Base-by-base conservation (phyloP, 78 protist genomes). In the Dictyostelium intermedium region DNA sequence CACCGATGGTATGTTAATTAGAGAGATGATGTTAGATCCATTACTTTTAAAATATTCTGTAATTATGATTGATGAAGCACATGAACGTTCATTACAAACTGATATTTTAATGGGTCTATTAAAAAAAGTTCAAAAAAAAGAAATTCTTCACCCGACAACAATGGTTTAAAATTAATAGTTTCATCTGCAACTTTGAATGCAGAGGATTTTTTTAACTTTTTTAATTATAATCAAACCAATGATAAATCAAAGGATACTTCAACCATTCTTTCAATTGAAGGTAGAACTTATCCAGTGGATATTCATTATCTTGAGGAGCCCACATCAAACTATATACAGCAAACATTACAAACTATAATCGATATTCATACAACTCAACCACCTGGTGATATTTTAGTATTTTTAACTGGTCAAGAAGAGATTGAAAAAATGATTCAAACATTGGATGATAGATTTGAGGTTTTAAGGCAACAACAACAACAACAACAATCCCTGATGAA, bases 381-480 rank as follows among this genome's bases (percentile, higher is more conserved):
- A n/a, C 97, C 99, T 1, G 99, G 99, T 47, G 99, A 99, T 93
- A 97, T 99, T 6, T 97, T 99, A n/a, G 85, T 99, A 30, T 99
- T 99, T 82, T 91, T 99, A 32, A 99, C 99, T 16, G 99, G 99
- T 27, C 99, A 98, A 87, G 96, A 92, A 20, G 97, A 95, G 20
- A 84, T 95, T 34, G 96, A 82, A 53, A 74, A 7, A 16, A 50
- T 76, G 5, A 25, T 16, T 13, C 30, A 7, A 4, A 2, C 35
- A 69, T 32, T 93, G 5, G 77, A 56, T 16, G 91, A 87, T 35
- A 20, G 74, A 50, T n/a, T 85, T 14, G 70, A 84, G 23, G 8
- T 66, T 66, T 11, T 25, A n/a, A 66, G 20, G 27, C 74, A 66
- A 66, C 23, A 66, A 10, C 37, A 27, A 25, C 66, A 25, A 56